phyloP scores from a whole-genome alignment of 2,329 filamentous ascomycete genomes.

The Alternaria triticimaculans region DNA sequence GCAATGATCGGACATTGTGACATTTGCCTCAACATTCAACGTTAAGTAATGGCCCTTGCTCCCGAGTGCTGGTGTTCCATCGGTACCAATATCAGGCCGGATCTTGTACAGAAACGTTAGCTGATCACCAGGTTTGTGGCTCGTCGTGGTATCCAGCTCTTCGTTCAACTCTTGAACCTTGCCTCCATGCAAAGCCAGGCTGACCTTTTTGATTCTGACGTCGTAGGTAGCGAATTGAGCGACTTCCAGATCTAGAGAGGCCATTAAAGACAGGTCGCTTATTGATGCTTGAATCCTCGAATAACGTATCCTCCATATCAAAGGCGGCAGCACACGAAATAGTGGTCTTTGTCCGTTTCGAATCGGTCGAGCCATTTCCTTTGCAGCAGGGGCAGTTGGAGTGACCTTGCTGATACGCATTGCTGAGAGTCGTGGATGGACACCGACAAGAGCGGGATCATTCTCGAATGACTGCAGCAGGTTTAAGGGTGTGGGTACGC shows the following conservation, averaged over 20 bases:
- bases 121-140: slow-evolving; percentile 75
- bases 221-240: slow-evolving; percentile 73
- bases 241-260: slow-evolving; percentile 76
- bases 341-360: slow-evolving; percentile 68
- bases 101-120: slow-evolving; percentile 77
- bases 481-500: slow-evolving; percentile 73
- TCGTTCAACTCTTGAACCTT: slow-evolving; percentile 59
- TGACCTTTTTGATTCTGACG: slow-evolving; percentile 66
- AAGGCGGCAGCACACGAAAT: slow-evolving; percentile 70
- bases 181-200: slow-evolving; percentile 65
- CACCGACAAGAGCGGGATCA: slow-evolving; percentile 68
- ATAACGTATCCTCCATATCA: slow-evolving; percentile 77
- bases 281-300: slow-evolving; percentile 68
- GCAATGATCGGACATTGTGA: slow-evolving; percentile 64
- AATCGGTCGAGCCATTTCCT: slow-evolving; percentile 68
- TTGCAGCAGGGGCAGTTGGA: slow-evolving; percentile 66
- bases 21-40: slow-evolving; percentile 67
- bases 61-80: slow-evolving; percentile 58
- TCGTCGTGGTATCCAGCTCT: slow-evolving; percentile 61
- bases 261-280: slow-evolving; percentile 62
- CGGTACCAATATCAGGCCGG: slow-evolving; percentile 47
- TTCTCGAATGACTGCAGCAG: slow-evolving; percentile 75
- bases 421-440: slow-evolving; percentile 73
- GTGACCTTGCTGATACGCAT: slow-evolving; percentile 76
- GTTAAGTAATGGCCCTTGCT: slow-evolving; percentile 54